Evolutionary conservation across 306 rosid species (phyloP).

Genomic region (Dryas alaskensis): DNA sequence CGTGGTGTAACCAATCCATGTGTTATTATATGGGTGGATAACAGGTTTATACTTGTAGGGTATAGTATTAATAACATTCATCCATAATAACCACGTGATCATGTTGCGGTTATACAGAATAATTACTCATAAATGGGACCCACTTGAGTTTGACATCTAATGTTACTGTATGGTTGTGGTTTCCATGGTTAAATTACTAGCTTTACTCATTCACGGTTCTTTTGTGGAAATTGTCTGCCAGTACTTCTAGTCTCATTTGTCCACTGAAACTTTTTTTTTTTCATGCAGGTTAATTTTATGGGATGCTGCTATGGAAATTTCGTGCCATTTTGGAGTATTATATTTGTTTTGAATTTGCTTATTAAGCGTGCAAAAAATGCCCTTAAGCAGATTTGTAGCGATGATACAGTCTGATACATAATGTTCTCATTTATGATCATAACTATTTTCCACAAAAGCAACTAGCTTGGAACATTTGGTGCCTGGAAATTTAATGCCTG

Average conservation of each 20-base stretch:
- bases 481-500: constrained; percentile 42
- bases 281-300: constrained; percentile 15
- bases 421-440: not conserved
- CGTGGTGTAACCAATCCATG: too few species aligned
- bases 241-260: not conserved
- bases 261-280: not conserved
- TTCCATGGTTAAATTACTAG: not conserved
- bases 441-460: constrained; percentile 8
- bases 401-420: constrained; percentile 5
- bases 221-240: not conserved
- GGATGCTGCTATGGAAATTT: not conserved
- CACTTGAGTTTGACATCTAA: constrained; percentile 5
- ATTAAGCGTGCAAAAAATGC: constrained; percentile 4
- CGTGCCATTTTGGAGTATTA: constrained; percentile 6
- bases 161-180: not conserved
- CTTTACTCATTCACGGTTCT: not conserved
- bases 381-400: not conserved
- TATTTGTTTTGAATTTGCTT: not conserved
- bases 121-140: not conserved
- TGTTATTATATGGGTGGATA: too few species aligned
- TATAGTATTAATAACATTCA: too few species aligned
- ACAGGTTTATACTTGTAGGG: too few species aligned
- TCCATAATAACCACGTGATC: too few species aligned
- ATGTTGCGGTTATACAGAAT: too few species aligned
- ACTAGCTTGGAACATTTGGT: constrained; percentile 21